Conservation (phyloP, 176 grass and related monocot genomes). For the Musa beccarii region DNA sequence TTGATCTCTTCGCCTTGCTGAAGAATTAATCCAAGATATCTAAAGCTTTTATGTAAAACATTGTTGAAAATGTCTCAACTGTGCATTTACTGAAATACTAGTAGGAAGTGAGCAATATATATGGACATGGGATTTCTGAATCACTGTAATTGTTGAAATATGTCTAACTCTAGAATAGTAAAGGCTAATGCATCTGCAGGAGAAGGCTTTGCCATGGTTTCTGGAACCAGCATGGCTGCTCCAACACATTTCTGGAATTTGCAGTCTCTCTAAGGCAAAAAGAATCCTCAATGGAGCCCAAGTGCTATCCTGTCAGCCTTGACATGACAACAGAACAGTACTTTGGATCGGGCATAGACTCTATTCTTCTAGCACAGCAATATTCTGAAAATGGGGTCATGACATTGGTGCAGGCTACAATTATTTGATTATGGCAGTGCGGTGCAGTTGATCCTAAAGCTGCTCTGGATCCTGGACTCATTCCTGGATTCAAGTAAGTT, state of each 20-base stretch:
- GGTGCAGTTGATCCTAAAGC: slow-evolving; percentile 86
- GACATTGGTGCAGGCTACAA: slow-evolving; percentile 59
- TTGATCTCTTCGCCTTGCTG: too few species aligned
- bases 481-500: slow-evolving; percentile 91
- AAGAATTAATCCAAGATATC: too few species aligned
- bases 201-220: slow-evolving; percentile 95
- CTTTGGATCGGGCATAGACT: too few species aligned
- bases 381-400: slow-evolving; percentile 64
- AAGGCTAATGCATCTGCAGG: slow-evolving; percentile 23
- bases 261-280: slow-evolving; percentile 91
- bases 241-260: slow-evolving; percentile 92
- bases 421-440: slow-evolving; percentile 95
- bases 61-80: neutral
- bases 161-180: neutral
- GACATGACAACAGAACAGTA: slow-evolving; percentile 90
- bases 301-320: slow-evolving; percentile 86
- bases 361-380: slow-evolving; percentile 72
- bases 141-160: neutral
- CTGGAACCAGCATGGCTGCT: slow-evolving; percentile 98
- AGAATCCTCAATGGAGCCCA: slow-evolving; percentile 91
- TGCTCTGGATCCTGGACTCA: slow-evolving; percentile 82
- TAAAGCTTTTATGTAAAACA: too few species aligned
- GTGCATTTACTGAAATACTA: neutral
- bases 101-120: neutral
- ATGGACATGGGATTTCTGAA: neutral